Percentiles rank a stretch among this genome's conserved stretches.
phyloP scores from a whole-genome alignment of 805 yeast species.

The Helenozyma rhizophorensis region DNA sequence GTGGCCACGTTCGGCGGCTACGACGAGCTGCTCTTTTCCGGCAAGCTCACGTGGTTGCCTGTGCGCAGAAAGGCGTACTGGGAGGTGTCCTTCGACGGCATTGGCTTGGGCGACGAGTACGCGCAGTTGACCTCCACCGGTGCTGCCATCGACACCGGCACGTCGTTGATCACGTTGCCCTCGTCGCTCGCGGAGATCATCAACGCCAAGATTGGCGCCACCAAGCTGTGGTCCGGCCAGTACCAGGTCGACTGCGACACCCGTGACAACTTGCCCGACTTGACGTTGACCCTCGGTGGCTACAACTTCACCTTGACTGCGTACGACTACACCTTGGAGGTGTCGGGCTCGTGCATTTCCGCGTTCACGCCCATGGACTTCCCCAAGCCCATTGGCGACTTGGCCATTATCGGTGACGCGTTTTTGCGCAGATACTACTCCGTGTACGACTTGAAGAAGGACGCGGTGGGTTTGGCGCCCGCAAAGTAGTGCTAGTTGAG shows the following conservation, averaged over 20 bases:
- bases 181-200: constrained; percentile 93
- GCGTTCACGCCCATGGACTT: constrained; percentile 96
- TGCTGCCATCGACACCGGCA: constrained; percentile 98
- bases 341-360: constrained; percentile 92
- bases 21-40: constrained; percentile 70
- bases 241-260: constrained; percentile 86
- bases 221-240: constrained; percentile 96
- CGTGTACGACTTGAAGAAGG: constrained; percentile 81
- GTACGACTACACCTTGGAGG: constrained; percentile 90
- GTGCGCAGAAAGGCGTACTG: constrained; percentile 99
- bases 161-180: constrained; percentile 92
- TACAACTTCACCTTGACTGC: constrained; percentile 87
- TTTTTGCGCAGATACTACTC: constrained; percentile 95
- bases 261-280: constrained; percentile 82
- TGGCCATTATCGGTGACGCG: constrained; percentile 96
- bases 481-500: constrained; percentile 34
- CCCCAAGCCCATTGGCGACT: constrained; percentile 95
- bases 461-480: constrained; percentile 92
- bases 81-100: constrained; percentile 93
- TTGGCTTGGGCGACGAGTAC: constrained; percentile 87
- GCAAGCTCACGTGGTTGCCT: constrained; percentile 92
- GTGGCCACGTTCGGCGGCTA: constrained; percentile 94
- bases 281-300: constrained; percentile 87
- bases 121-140: constrained; percentile 81
- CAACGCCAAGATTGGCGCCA: constrained; percentile 95